These are phyloP conservation scores for Pseudogymnoascus sp. DNA, from an alignment of 2,329 filamentous ascomycete genomes.

Conservation along the genomic window DNA sequence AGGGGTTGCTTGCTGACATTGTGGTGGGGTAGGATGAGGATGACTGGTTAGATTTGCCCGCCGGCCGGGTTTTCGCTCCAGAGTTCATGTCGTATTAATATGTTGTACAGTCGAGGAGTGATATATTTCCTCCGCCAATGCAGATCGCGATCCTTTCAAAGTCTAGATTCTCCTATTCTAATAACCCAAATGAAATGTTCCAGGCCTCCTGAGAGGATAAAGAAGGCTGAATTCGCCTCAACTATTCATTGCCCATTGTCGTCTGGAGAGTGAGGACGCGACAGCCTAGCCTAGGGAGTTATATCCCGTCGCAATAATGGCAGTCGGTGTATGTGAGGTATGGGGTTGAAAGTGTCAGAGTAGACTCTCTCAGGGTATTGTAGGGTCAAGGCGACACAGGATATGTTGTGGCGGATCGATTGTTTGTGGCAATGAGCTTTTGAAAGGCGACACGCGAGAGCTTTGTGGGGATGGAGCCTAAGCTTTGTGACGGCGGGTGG, in stretches of 20 bases:
- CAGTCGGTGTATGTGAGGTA: neutral
- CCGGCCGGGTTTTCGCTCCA: slow-evolving; percentile 34
- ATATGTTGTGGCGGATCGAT: neutral
- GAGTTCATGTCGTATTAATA: slow-evolving; percentile 11
- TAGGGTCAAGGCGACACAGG: neutral
- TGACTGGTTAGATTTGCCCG: slow-evolving; percentile 42
- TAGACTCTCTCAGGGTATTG: neutral
- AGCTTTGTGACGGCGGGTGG: slow-evolving; percentile 1
- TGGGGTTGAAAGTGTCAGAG: neutral
- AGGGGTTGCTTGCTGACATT: slow-evolving; percentile 55
- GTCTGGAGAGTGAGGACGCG: slow-evolving; percentile 13
- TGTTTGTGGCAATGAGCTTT: neutral
- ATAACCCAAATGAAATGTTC: slow-evolving; percentile 5
- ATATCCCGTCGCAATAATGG: slow-evolving; percentile 4
- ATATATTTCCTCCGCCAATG: neutral
- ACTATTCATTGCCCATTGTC: slow-evolving; percentile 29
- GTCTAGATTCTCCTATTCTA: slow-evolving; percentile 8
- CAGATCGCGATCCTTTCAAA: neutral
- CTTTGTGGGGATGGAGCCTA: slow-evolving; percentile 7
- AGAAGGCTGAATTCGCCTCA: slow-evolving; percentile 25
- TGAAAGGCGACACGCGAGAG: slow-evolving; percentile 7
- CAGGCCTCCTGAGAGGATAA: neutral
- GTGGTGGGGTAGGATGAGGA: slow-evolving; percentile 31
- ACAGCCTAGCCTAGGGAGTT: neutral
- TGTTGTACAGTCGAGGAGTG: slow-evolving; percentile 2